Evolutionary conservation across 2,329 filamentous ascomycete genomes (phyloP), one percentile per base, ranked within the genome.

Genomic region (Fusarium sp.): DNA sequence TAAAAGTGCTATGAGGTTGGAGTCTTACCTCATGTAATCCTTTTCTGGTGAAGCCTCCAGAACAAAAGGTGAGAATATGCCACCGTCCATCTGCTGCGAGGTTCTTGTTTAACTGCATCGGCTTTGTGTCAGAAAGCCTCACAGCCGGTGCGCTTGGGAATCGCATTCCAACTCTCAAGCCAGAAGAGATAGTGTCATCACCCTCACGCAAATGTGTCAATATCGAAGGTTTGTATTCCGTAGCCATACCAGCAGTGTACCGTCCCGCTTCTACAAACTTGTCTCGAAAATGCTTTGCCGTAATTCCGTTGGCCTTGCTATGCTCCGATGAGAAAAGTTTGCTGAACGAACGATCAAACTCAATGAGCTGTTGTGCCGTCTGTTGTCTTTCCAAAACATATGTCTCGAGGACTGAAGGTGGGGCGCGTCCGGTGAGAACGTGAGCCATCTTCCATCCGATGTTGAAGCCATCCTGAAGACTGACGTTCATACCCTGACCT

Each of bases 401-500:
- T 0, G 85, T 87, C 3, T 81, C 71, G 0, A 90, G 78, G 1
- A 72, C 56, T 1, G 46, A 45, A 2, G 57, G 23, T 0, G 50
- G 60, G 5, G 68, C 64, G 15, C 69, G 66, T 1, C 55, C 69
- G 5, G 83, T 83, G 35, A 81, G 74, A 0, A 85, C 83, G 10
- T 81, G 75, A 0, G 83, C 85, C 6, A 89, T 75, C 73, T 89
- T 89, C 87, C 87, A 89, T 1, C 85, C 86, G 0, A 89, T 83
- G 52, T 88, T 89, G 75, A 73, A 77, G 2, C 69, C 79, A 76
- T 93, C 91, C 73, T 92, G 90, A 85, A 93, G 90, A 35, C 85
- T 88, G 6, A 92, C 88, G 69, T 93, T 93, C 90, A 93, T 92
- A 12, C 91, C 91, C 76, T 92, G 90, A 2, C 90, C 90, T 2